Conservation (phyloP, 2,329 filamentous ascomycete species). For the Xylariaceae sp. region DNA sequence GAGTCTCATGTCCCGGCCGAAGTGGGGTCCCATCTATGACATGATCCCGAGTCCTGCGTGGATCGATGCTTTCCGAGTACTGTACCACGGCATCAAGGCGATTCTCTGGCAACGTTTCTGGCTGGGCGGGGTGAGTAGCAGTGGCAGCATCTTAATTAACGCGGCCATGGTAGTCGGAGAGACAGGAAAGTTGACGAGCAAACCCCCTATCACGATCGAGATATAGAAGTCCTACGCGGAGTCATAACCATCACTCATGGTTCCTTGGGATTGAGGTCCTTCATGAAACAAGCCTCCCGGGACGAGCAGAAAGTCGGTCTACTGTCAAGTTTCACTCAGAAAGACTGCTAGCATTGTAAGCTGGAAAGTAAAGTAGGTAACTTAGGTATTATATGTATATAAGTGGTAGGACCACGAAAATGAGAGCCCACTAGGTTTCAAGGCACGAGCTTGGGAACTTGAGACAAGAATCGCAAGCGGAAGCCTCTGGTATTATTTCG, state of each 20-base stretch:
- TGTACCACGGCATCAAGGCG: constrained; percentile 44
- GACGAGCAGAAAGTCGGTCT: background rate
- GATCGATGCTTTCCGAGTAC: constrained; percentile 43
- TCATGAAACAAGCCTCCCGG: background rate
- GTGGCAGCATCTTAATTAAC: constrained; percentile 53
- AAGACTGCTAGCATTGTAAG: too few relatives aligned
- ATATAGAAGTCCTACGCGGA: constrained; percentile 9
- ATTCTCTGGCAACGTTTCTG: constrained; percentile 55
- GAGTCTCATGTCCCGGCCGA: constrained; percentile 48
- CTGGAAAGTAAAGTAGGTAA: too few relatives aligned
- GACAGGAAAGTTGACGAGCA: constrained; percentile 45
- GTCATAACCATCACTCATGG: background rate
- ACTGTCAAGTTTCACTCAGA: background rate
- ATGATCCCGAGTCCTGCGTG: constrained; percentile 45
- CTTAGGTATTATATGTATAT: constrained; percentile 18
- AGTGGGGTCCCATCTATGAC: constrained; percentile 43
- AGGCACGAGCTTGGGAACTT: constrained; percentile 16
- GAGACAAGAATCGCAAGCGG: constrained; percentile 22
- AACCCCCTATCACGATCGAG: constrained; percentile 30
- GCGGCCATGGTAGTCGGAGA: constrained; percentile 54
- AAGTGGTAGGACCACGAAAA: constrained; percentile 1
- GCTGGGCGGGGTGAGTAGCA: constrained; percentile 47
- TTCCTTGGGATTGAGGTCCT: background rate
- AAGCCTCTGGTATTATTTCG: constrained; percentile 13
- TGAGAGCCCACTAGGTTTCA: background rate